Percentiles rank a stretch among this genome's conserved stretches.
phyloP scores from a whole-genome alignment of 1,284 basidiomycete genomes.

The Cryptococcus maquisensis region DNA sequence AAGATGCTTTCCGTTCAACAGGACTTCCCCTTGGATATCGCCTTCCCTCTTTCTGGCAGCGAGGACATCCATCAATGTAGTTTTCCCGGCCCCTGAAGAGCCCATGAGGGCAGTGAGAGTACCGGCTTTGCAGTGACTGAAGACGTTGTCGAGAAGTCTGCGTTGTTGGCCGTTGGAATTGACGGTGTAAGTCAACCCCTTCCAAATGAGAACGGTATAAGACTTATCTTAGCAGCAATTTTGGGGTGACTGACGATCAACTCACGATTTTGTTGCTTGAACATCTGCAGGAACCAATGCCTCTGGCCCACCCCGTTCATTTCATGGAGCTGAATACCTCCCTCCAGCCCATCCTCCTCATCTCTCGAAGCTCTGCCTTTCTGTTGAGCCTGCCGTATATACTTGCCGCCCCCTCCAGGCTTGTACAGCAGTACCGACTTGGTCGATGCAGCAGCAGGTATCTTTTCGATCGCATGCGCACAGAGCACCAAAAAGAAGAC shows the following conservation, averaged over 20 bases:
- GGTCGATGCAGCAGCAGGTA: conserved; percentile 35
- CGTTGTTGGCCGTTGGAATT: conserved; percentile 45
- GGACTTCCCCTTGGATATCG: conserved; percentile 45
- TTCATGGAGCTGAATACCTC: conserved; percentile 18
- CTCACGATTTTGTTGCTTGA: conserved; percentile 22
- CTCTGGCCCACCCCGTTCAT: conserved; percentile 13
- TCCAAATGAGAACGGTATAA: conserved; percentile 42
- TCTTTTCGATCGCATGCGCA: conserved; percentile 16
- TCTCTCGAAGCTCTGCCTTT: conserved; percentile 17
- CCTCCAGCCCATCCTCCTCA: conserved; percentile 21
- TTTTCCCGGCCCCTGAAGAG: conserved; percentile 48
- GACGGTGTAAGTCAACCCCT: conserved; percentile 51
- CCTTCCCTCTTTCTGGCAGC: conserved; percentile 47
- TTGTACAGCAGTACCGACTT: conserved; percentile 38
- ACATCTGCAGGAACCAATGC: conserved; percentile 3
- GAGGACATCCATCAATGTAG: conserved; percentile 50
- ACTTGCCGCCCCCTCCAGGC: conserved; percentile 32
- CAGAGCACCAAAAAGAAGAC: conserved; percentile 19
- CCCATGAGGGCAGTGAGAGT: conserved; percentile 53
- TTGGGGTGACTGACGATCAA: neutral
- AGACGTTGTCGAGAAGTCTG: conserved; percentile 51
- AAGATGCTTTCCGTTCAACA: conserved; percentile 50
- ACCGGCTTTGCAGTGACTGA: conserved; percentile 53
- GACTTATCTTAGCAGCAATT: neutral
- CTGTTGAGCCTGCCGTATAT: conserved; percentile 24